A percentile compares a stretch with the other conserved stretches of the same genome.
phyloP scores from a whole-genome alignment of 805 yeast species.

The Tetrapisispora pingtungensis region DNA sequence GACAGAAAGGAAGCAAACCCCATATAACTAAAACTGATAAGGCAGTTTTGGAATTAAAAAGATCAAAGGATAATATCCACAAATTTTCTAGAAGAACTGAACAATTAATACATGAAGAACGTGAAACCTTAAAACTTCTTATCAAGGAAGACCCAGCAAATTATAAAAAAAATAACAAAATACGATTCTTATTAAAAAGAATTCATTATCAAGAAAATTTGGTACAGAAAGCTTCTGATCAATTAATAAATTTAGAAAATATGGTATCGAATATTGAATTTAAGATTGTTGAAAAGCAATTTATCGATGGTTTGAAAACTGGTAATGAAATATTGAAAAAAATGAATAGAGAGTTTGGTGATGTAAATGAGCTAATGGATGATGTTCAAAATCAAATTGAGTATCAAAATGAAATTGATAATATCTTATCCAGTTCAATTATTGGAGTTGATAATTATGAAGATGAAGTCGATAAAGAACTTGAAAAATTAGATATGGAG shows the following conservation, averaged over 20 bases:
- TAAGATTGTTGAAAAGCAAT: slow-evolving; percentile 80
- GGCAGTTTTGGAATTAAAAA: slow-evolving; percentile 77
- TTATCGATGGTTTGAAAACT: slow-evolving; percentile 64
- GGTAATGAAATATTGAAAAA: slow-evolving; percentile 71
- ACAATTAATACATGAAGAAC: slow-evolving; percentile 51
- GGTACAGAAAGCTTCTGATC: slow-evolving; percentile 63
- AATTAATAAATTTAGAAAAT: slow-evolving; percentile 68
- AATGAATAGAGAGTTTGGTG: slow-evolving; percentile 68
- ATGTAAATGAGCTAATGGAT: slow-evolving; percentile 75
- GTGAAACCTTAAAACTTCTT: slow-evolving; percentile 25
- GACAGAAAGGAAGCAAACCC: slow-evolving; percentile 36
- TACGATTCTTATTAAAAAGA: slow-evolving; percentile 50
- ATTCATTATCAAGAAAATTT: slow-evolving; percentile 73
- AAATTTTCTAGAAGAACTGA: slow-evolving; percentile 52
- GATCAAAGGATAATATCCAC: slow-evolving; percentile 76
- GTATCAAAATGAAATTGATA: slow-evolving; percentile 66
- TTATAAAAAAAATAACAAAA: slow-evolving; percentile 50
- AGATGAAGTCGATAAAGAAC: slow-evolving; percentile 57
- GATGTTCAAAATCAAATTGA: slow-evolving; percentile 72
- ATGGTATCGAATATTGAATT: slow-evolving; percentile 77
- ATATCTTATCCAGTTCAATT: slow-evolving; percentile 34
- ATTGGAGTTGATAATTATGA: slow-evolving; percentile 33
- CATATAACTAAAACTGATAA: slow-evolving; percentile 75
- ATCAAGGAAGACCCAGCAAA: slow-evolving; percentile 31
- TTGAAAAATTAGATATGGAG: slow-evolving; percentile 36